These are phyloP conservation scores for Malassezia japonica DNA, from an alignment of 1,284 basidiomycete genomes.

Conservation along the genomic window DNA sequence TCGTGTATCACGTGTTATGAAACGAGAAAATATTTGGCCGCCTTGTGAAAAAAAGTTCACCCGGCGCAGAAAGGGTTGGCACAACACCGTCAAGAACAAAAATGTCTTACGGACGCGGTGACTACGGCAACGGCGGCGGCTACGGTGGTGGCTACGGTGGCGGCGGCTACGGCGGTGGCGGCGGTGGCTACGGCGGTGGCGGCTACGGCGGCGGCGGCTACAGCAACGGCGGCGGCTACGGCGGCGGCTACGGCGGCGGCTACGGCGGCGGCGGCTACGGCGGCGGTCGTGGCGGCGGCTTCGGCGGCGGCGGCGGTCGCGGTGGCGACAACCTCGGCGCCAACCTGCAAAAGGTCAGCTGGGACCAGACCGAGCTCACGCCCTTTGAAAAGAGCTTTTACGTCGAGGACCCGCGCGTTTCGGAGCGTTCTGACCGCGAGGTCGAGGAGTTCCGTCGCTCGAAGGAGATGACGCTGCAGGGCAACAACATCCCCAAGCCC, in stretches of 20 bases:
- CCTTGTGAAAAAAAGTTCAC: neutral
- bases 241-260: constrained; percentile 51
- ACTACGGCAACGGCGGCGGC: constrained; percentile 9
- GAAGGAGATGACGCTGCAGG: constrained; percentile 90
- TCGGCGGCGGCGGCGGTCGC: constrained; percentile 55
- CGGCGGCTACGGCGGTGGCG: constrained; percentile 14
- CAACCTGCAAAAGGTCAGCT: constrained; percentile 74
- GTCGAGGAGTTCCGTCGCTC: constrained; percentile 71
- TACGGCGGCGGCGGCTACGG: constrained; percentile 19
- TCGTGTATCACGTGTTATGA: constrained; percentile 6
- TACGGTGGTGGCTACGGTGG: constrained; percentile 21
- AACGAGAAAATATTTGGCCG: neutral
- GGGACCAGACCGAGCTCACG: constrained; percentile 62
- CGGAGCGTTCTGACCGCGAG: constrained; percentile 69
- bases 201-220: constrained; percentile 24
- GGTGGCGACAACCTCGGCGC: constrained; percentile 75
- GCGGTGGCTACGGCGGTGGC: constrained; percentile 15
- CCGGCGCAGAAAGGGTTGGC: neutral
- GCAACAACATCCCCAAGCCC: constrained; percentile 75
- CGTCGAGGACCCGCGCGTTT: constrained; percentile 77
- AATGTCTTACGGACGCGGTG: constrained; percentile 34
- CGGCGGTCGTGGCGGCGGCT: constrained; percentile 24
- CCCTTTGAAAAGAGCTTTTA: constrained; percentile 84
- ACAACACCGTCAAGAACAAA: neutral
- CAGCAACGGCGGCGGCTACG: constrained; percentile 22